phyloP scores from a whole-genome alignment of 805 yeast species.

The Cyberlindnera bimundalis region DNA sequence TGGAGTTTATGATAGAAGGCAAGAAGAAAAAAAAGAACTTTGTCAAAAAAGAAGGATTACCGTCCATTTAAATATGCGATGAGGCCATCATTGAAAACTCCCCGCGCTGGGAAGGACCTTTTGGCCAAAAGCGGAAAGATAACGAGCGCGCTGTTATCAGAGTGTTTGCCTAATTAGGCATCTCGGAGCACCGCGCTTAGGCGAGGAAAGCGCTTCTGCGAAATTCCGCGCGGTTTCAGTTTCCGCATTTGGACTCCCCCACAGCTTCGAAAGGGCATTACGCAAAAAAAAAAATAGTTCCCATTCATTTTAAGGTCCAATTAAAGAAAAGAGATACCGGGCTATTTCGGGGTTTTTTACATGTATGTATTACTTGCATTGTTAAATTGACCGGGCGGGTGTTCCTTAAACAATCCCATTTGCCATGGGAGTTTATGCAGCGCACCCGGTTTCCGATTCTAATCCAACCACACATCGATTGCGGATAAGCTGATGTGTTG shows the following conservation, averaged over 20 bases:
- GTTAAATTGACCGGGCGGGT: too few species aligned
- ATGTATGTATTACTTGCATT: too few species aligned
- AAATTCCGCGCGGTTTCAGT: not conserved
- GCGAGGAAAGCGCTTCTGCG: too few species aligned
- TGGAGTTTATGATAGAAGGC: not conserved
- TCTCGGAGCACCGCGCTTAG: conserved; percentile 1
- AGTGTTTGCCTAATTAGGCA: conserved; percentile 1
- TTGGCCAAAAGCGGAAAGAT: conserved; percentile 1
- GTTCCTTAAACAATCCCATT: too few species aligned
- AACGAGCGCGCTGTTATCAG: conserved; percentile 5
- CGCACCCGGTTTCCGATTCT: too few species aligned
- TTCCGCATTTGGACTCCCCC: not conserved
- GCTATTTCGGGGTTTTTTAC: not conserved
- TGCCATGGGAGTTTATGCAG: too few species aligned
- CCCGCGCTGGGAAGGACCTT: conserved; percentile 1
- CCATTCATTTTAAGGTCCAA: not conserved
- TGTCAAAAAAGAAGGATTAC: not conserved
- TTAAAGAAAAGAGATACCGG: too few species aligned
- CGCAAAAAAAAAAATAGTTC: too few species aligned
- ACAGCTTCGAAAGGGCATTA: not conserved
- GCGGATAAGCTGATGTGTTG: too few species aligned
- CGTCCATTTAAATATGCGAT: not conserved
- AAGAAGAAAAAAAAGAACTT: not conserved
- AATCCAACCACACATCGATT: too few species aligned
- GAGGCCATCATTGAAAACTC: not conserved